Percentiles rank a stretch among this genome's conserved stretches.
Evolutionary conservation across 176 grass and related monocot species (phyloP).

Genomic region (Aechmea fasciata): DNA sequence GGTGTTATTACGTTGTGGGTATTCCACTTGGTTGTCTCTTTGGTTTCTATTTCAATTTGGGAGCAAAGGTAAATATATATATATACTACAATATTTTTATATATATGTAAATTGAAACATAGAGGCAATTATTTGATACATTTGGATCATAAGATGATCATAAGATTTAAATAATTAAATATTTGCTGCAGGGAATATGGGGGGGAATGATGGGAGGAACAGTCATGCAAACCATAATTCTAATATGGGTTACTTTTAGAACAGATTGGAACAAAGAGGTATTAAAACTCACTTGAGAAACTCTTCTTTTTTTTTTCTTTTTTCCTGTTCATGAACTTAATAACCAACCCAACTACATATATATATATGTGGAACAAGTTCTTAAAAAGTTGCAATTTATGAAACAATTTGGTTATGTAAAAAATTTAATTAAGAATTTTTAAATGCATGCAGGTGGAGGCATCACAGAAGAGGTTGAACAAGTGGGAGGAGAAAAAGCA

Average conservation of each 20-base stretch:
- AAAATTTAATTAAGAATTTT: neutral
- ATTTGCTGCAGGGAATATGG: conserved; percentile 56
- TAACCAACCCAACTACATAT: neutral
- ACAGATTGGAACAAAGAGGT: conserved; percentile 78
- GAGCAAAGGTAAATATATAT: neutral
- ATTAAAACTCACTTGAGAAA: conserved; percentile 1
- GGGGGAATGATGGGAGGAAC: conserved; percentile 74
- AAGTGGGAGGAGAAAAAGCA: conserved; percentile 37
- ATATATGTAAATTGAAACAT: neutral
- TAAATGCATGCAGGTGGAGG: conserved; percentile 31
- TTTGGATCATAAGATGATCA: neutral
- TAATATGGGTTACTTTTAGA: conserved; percentile 49
- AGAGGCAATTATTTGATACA: neutral
- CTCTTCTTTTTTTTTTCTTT: neutral
- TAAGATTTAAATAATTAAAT: no score
- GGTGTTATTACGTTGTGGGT: conserved; percentile 27
- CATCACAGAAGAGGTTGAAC: conserved; percentile 35
- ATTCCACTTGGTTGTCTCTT: conserved; percentile 8
- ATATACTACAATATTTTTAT: neutral
- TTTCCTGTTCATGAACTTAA: no score
- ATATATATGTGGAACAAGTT: neutral
- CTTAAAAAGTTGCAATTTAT: no score
- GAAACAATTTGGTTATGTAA: neutral
- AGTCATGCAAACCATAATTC: conserved; percentile 59
- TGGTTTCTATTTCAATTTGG: conserved; percentile 14